phyloP scores from a whole-genome alignment of 2,329 filamentous ascomycete species.

The Hypoxylon sp. region DNA sequence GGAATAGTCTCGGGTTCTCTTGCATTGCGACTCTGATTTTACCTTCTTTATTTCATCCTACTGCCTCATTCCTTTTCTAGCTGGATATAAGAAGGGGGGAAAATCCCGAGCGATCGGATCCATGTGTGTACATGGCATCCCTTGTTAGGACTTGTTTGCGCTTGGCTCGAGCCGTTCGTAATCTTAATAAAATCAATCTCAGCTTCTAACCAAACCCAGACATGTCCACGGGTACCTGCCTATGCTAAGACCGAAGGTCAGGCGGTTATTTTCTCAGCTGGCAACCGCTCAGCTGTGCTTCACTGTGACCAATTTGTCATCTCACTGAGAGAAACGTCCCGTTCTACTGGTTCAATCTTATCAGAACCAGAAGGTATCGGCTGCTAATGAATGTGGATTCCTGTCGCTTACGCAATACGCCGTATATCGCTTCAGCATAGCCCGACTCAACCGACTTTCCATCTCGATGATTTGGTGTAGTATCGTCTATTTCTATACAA shows the following conservation, averaged over 20 bases:
- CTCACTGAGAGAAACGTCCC: background rate
- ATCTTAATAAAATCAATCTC: slow-evolving; percentile 1
- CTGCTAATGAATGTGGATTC: background rate
- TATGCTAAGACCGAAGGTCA: slow-evolving; percentile 12
- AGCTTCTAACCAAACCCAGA: slow-evolving; percentile 2
- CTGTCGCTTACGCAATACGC: no score
- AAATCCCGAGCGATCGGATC: slow-evolving; percentile 1
- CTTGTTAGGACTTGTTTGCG: slow-evolving; percentile 7
- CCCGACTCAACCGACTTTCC: background rate
- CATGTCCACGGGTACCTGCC: background rate
- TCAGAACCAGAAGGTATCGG: background rate
- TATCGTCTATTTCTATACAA: no score
- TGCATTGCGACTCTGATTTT: background rate
- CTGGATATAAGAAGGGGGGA: background rate
- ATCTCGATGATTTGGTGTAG: background rate
- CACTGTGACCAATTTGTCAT: background rate
- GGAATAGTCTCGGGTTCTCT: slow-evolving; percentile 22
- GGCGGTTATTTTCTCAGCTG: slow-evolving; percentile 7
- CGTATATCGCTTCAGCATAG: background rate
- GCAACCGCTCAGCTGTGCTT: background rate
- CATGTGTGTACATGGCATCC: background rate
- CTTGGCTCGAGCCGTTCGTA: slow-evolving; percentile 2
- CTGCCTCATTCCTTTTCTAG: background rate
- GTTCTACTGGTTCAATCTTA: background rate
- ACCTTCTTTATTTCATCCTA: background rate